Conservation (phyloP, 768 basidiomycete species). For the Suillus paluster region DNA sequence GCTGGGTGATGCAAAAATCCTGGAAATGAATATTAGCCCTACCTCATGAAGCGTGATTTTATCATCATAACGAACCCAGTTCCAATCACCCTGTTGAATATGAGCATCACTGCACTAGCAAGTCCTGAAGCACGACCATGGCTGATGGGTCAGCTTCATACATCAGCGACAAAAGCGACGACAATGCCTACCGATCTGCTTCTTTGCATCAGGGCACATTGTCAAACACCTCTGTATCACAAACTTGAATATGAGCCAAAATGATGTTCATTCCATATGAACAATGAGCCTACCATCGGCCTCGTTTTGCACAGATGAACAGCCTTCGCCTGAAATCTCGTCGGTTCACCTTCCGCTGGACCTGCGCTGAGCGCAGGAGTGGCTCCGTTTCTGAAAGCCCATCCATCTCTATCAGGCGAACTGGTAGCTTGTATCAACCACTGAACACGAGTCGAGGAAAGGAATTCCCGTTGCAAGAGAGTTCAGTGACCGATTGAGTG, state of each 20-base stretch:
- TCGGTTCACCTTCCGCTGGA: background rate
- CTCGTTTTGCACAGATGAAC: background rate
- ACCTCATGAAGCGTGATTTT: background rate
- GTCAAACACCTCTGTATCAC: slow-evolving; percentile 29
- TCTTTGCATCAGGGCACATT: slow-evolving; percentile 51
- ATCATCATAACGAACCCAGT: slow-evolving; percentile 54
- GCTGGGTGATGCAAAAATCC: slow-evolving; percentile 74
- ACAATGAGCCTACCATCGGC: background rate
- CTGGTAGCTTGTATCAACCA: background rate
- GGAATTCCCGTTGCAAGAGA: too few species aligned
- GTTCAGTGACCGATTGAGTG: background rate
- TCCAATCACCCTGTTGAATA: slow-evolving; percentile 79
- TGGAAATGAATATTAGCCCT: slow-evolving; percentile 28
- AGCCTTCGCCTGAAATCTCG: background rate
- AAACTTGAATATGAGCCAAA: background rate
- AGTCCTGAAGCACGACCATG: slow-evolving; percentile 16
- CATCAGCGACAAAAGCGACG: background rate
- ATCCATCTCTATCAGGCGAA: slow-evolving; percentile 1
- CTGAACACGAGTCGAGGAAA: background rate
- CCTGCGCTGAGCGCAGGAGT: background rate
- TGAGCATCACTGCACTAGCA: slow-evolving; percentile 62
- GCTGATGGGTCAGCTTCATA: slow-evolving; percentile 13
- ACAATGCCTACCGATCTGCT: slow-evolving; percentile 51
- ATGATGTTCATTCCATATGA: background rate
- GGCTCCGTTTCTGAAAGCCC: background rate